phyloP scores from a whole-genome alignment of 805 yeast species.

The Blastobotrys muscicola region DNA sequence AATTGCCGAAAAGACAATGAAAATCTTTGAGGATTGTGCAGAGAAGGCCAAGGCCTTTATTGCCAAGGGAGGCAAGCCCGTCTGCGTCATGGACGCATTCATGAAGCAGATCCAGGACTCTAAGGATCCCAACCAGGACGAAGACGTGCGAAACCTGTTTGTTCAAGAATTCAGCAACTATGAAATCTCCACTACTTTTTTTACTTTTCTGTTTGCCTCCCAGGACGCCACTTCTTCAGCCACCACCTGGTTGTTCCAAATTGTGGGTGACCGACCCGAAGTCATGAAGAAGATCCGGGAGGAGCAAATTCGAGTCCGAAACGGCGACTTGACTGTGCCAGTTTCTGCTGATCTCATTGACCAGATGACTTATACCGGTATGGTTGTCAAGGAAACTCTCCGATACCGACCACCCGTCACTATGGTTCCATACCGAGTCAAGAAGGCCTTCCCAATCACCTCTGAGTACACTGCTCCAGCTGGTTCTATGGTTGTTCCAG shows the following conservation, averaged over 20 bases:
- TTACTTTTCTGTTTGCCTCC: conserved; percentile 93
- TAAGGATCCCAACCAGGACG: conserved; percentile 32
- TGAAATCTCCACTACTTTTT: conserved; percentile 93
- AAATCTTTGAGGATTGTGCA: conserved; percentile 81
- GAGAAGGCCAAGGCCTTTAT: conserved; percentile 76
- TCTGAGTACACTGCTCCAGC: conserved; percentile 86
- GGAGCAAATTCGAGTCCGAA: conserved; percentile 80
- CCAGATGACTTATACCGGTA: conserved; percentile 75
- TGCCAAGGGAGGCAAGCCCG: conserved; percentile 64
- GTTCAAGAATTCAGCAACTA: conserved; percentile 78
- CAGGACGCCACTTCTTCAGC: conserved; percentile 97
- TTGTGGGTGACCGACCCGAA: conserved; percentile 92
- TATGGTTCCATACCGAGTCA: conserved; percentile 96
- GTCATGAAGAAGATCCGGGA: conserved; percentile 76
- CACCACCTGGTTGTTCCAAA: conserved; percentile 97
- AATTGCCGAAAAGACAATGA: conserved; percentile 92
- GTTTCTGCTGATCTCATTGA: conserved; percentile 69
- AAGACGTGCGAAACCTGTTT: conserved; percentile 44
- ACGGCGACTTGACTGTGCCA: conserved; percentile 55
- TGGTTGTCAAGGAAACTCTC: conserved; percentile 86
- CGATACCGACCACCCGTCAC: conserved; percentile 96
- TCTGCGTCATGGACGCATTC: conserved; percentile 96
- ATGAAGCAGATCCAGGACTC: conserved; percentile 74
- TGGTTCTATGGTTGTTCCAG: conserved; percentile 95
- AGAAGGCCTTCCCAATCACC: conserved; percentile 75